These are phyloP conservation scores for Aspergillus udagawae DNA, from an alignment of 2,329 filamentous ascomycete genomes.

Conservation along the genomic window DNA sequence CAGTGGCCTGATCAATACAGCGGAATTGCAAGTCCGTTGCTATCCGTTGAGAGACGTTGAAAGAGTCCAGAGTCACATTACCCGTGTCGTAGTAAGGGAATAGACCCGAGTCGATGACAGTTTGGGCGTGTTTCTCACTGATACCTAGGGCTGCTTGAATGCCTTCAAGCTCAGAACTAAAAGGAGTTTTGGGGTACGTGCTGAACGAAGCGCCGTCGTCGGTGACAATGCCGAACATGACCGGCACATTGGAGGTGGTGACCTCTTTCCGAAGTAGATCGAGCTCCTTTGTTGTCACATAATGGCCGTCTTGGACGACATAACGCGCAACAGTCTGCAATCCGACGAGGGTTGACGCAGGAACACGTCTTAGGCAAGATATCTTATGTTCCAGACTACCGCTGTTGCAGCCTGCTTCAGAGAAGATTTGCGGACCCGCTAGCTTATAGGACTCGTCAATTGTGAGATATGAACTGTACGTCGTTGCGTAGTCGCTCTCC, in stretches of 20 bases:
- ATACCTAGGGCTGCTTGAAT: conserved; percentile 46
- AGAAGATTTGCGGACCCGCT: conserved; percentile 48
- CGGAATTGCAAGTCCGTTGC: conserved; percentile 57
- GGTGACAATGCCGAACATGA: conserved; percentile 54
- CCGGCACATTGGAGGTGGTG: conserved; percentile 47
- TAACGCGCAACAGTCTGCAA: conserved; percentile 34
- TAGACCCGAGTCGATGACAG: conserved; percentile 43
- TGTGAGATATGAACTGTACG: conserved; percentile 55
- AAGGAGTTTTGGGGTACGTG: conserved; percentile 43
- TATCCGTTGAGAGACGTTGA: conserved; percentile 52
- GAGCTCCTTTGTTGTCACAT: conserved; percentile 50
- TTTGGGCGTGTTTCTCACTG: conserved; percentile 38
- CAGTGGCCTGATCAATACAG: conserved; percentile 56
- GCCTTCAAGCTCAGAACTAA: conserved; percentile 41
- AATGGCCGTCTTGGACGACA: conserved; percentile 57
- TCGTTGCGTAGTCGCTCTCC: conserved; percentile 52
- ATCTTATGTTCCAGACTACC: conserved; percentile 46
- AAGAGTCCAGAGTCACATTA: conserved; percentile 52
- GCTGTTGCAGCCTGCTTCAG: conserved; percentile 49
- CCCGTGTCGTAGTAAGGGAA: conserved; percentile 49
- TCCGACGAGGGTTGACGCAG: conserved; percentile 19
- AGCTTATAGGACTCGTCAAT: conserved; percentile 49
- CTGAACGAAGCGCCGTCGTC: conserved; percentile 57
- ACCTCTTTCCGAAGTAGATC: conserved; percentile 41
- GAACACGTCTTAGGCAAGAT: conserved; percentile 50